Evolutionary conservation across 2,329 filamentous ascomycete species (phyloP).

Genomic region (Ophiocordyceps camponoti-saundersi): DNA sequence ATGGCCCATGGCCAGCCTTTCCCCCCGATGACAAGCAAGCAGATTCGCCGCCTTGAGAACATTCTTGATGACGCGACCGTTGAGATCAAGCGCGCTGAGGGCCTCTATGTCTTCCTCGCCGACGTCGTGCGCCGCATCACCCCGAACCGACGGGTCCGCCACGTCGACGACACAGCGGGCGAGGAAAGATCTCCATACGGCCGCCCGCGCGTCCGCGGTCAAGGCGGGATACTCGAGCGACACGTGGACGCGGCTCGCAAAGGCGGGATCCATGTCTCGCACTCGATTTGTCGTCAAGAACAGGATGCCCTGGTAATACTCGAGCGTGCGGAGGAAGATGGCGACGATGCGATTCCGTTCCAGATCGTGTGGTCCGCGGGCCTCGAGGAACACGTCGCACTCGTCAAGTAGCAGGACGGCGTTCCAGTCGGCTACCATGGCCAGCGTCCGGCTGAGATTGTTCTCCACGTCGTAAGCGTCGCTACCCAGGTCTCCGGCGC

Average conservation of each 20-base stretch:
- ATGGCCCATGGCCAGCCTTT: conserved; percentile 12
- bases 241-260: conserved; percentile 30
- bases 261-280: conserved; percentile 26
- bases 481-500: conserved; percentile 54
- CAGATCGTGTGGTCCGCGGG: conserved; percentile 16
- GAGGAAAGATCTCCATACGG: conserved; percentile 24
- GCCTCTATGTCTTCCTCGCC: conserved; percentile 13
- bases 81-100: conserved; percentile 23
- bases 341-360: conserved; percentile 16
- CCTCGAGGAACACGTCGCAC: conserved; percentile 26
- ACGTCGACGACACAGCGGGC: conserved; percentile 5
- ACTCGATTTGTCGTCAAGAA: conserved; percentile 32
- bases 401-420: conserved; percentile 19
- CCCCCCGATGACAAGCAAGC: conserved; percentile 13
- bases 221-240: conserved; percentile 27
- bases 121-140: conserved; percentile 13
- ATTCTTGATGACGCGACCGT: conserved; percentile 35
- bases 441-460: conserved; percentile 34
- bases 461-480: conserved; percentile 46
- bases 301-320: conserved; percentile 30
- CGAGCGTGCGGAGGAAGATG: conserved; percentile 25
- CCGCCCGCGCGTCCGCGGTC: conserved; percentile 15
- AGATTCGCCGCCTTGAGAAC: conserved; percentile 20
- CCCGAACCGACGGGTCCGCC: conserved; percentile 5
- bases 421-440: conserved; percentile 44